These are phyloP conservation scores for Phytophthora nicotianae DNA, from an alignment of 352 stramenopile genomes.

Conservation along the genomic window DNA sequence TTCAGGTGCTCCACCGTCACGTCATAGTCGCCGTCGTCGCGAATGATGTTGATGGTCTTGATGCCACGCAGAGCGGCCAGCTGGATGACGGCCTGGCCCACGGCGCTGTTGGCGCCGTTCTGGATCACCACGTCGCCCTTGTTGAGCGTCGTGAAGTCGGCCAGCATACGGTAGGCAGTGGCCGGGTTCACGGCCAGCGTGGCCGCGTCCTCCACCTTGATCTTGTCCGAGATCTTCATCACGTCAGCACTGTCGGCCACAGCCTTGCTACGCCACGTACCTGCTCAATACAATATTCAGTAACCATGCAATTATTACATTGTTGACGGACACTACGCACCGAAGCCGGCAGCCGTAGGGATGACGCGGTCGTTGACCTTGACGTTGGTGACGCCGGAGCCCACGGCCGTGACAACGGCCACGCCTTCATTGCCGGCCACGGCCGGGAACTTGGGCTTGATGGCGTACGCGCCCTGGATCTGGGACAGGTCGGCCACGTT, in stretches of 20 bases:
- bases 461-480: constrained; percentile 86
- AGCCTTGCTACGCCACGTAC: constrained; percentile 79
- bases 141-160: constrained; percentile 81
- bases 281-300: constrained; percentile 19
- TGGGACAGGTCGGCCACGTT: constrained; percentile 89
- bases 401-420: constrained; percentile 85
- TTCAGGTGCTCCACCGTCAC: constrained; percentile 79
- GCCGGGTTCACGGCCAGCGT: constrained; percentile 84
- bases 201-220: constrained; percentile 84
- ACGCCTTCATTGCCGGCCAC: constrained; percentile 88
- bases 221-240: constrained; percentile 83
- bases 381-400: constrained; percentile 76
- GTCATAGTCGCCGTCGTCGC: constrained; percentile 83
- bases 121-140: constrained; percentile 90
- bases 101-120: constrained; percentile 89
- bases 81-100: constrained; percentile 90
- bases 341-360: constrained; percentile 67
- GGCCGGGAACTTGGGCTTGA: constrained; percentile 78
- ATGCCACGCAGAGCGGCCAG: constrained; percentile 86
- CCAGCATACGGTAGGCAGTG: constrained; percentile 86
- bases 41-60: constrained; percentile 92
- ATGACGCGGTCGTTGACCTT: constrained; percentile 91
- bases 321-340: constrained; percentile 13
- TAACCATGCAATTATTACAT: neutral
- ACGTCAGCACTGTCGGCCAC: constrained; percentile 68